Percentiles rank a stretch among this genome's conserved stretches.
These are phyloP conservation scores for Pichia kluyveri DNA, from an alignment of 805 yeast genomes.

Conservation along the genomic window DNA sequence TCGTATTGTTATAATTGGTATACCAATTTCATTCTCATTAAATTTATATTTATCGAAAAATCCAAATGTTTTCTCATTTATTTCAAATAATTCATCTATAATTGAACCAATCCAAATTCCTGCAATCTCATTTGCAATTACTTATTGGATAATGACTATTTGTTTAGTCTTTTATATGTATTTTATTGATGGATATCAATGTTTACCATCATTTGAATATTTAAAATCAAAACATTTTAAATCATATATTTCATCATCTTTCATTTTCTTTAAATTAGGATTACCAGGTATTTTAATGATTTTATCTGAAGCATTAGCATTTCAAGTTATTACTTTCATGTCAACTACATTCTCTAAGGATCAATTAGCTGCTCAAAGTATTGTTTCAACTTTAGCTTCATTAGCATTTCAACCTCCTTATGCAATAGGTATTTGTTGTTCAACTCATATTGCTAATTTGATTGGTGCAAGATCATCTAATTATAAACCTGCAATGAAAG, in stretches of 20 bases:
- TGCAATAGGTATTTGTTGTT: constrained; percentile 41
- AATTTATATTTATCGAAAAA: constrained; percentile 48
- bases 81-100: no score
- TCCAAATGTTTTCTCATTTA: constrained; percentile 41
- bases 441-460: constrained; percentile 45
- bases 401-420: constrained; percentile 44
- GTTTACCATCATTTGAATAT: constrained; percentile 39
- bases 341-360: constrained; percentile 40
- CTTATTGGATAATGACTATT: constrained; percentile 61
- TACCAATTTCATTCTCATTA: constrained; percentile 55
- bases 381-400: constrained; percentile 39
- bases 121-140: constrained; percentile 57
- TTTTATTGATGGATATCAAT: constrained; percentile 52
- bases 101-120: constrained; percentile 39
- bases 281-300: constrained; percentile 48
- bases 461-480: constrained; percentile 37
- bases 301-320: constrained; percentile 48
- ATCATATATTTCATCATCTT: neutral
- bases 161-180: constrained; percentile 44
- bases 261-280: constrained; percentile 35
- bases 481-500: constrained; percentile 29
- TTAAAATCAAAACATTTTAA: constrained; percentile 25
- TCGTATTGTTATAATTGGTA: constrained; percentile 52
- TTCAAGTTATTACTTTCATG: constrained; percentile 41
- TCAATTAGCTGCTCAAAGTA: constrained; percentile 44